Percentiles rank a stretch among this genome's conserved stretches.
phyloP scores from a whole-genome alignment of 805 yeast species.

The Lipomyces lipofer region DNA sequence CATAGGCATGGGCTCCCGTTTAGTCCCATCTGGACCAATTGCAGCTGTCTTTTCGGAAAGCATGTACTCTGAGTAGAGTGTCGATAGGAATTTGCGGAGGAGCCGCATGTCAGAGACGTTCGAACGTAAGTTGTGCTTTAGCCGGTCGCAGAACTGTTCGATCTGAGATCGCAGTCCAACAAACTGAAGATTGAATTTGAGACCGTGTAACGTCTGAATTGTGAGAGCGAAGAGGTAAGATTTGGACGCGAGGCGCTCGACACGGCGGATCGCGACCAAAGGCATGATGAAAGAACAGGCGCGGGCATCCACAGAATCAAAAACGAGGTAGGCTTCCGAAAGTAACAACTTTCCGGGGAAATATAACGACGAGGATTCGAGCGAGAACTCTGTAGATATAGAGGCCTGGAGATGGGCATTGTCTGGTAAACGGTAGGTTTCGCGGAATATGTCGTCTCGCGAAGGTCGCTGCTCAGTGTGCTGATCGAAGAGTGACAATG shows the following conservation, averaged over 20 bases:
- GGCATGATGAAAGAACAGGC: constrained; percentile 71
- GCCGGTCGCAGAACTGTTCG: constrained; percentile 71
- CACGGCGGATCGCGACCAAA: constrained; percentile 74
- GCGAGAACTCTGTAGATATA: constrained; percentile 61
- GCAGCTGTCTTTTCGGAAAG: constrained; percentile 40
- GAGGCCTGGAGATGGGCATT: constrained; percentile 66
- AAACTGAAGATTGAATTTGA: constrained; percentile 65
- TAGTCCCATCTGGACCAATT: constrained; percentile 31
- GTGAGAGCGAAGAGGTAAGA: constrained; percentile 76
- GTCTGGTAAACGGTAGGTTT: constrained; percentile 69
- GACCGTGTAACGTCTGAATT: constrained; percentile 66
- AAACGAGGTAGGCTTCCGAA: constrained; percentile 74
- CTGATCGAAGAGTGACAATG: constrained; percentile 46
- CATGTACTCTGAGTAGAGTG: constrained; percentile 83
- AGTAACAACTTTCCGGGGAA: constrained; percentile 68
- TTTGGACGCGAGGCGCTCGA: constrained; percentile 78
- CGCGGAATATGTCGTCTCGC: constrained; percentile 69
- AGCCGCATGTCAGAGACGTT: constrained; percentile 63
- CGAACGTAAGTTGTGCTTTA: constrained; percentile 61
- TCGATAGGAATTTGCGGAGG: constrained; percentile 62
- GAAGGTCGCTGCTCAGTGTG: constrained; percentile 44
- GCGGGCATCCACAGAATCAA: constrained; percentile 68
- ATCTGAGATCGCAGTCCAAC: constrained; percentile 77
- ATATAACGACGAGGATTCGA: constrained; percentile 38
- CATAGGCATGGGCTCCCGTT: constrained; percentile 44